Conservation (phyloP, 2,329 filamentous ascomycete species). For the Fusarium multiceps region DNA sequence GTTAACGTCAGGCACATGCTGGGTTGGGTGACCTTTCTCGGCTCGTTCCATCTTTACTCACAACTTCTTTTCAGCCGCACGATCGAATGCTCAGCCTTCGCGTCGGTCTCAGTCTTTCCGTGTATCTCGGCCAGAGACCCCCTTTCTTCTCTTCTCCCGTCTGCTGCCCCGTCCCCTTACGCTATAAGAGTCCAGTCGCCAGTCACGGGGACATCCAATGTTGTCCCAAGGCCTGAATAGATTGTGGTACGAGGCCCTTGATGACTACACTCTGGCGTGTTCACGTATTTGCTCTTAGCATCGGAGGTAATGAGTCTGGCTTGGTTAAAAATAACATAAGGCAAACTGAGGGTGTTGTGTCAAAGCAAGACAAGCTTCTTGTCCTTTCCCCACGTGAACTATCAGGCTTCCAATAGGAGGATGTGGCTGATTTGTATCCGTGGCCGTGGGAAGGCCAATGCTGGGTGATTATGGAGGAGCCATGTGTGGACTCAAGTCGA, state of each 20-base stretch:
- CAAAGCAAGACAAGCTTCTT: constrained; percentile 40
- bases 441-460: constrained; percentile 41
- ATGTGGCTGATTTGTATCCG: constrained; percentile 37
- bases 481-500: constrained; percentile 46
- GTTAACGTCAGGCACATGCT: constrained; percentile 39
- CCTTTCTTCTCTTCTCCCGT: constrained; percentile 25
- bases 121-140: constrained; percentile 29
- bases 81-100: constrained; percentile 20
- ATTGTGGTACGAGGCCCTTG: constrained; percentile 41
- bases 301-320: constrained; percentile 32
- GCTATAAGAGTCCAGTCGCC: constrained; percentile 40
- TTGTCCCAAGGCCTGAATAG: constrained; percentile 39
- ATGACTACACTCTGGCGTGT: constrained; percentile 39
- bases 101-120: constrained; percentile 6
- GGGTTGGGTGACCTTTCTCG: constrained; percentile 43
- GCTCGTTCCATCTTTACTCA: constrained; percentile 41
- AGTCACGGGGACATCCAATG: constrained; percentile 43
- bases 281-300: constrained; percentile 24
- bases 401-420: constrained; percentile 42
- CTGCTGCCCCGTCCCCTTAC: constrained; percentile 24
- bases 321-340: constrained; percentile 38
- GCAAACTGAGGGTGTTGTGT: constrained; percentile 32
- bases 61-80: constrained; percentile 24
- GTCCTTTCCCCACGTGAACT: constrained; percentile 43
- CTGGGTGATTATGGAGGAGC: constrained; percentile 40